phyloP scores from a whole-genome alignment of 177 flowering plant genomes.

The Vitis hybrid region DNA sequence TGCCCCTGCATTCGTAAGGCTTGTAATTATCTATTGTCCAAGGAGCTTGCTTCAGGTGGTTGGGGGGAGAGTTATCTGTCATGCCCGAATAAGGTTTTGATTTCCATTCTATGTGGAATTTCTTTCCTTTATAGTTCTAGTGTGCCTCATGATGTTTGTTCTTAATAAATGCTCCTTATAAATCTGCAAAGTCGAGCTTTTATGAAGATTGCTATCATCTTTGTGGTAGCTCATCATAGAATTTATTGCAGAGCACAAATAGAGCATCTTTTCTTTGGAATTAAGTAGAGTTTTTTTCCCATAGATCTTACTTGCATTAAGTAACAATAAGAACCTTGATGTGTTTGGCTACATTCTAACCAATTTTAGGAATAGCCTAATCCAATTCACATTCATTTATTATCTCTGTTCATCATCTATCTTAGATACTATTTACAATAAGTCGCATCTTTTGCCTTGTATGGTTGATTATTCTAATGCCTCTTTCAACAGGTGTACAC shows the following conservation, averaged over 20 bases:
- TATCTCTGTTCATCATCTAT: too few relatives aligned
- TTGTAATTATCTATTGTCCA: slow-evolving; percentile 65
- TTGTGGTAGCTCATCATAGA: neutral
- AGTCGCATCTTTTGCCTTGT: too few relatives aligned
- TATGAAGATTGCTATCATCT: neutral
- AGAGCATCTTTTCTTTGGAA: neutral
- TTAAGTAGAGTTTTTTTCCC: neutral
- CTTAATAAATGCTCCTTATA: too few relatives aligned
- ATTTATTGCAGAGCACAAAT: neutral
- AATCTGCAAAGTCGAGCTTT: neutral
- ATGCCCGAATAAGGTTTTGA: slow-evolving; percentile 57
- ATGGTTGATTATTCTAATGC: too few relatives aligned
- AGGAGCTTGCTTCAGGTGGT: slow-evolving; percentile 70
- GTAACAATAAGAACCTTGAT: too few relatives aligned
- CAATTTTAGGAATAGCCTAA: too few relatives aligned
- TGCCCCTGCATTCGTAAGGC: slow-evolving; percentile 55
- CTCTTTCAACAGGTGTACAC: slow-evolving; percentile 30
- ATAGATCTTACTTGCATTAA: too few relatives aligned
- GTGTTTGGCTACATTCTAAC: too few relatives aligned
- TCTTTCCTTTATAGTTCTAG: neutral
- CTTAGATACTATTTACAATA: too few relatives aligned
- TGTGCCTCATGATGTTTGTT: neutral
- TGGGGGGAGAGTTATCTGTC: slow-evolving; percentile 81
- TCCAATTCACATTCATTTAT: too few relatives aligned
- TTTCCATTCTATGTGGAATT: neutral